These are phyloP conservation scores for Spizellomyces sp. DNA, from an alignment of 192 early-diverging fungal species.

Conservation along the genomic window DNA sequence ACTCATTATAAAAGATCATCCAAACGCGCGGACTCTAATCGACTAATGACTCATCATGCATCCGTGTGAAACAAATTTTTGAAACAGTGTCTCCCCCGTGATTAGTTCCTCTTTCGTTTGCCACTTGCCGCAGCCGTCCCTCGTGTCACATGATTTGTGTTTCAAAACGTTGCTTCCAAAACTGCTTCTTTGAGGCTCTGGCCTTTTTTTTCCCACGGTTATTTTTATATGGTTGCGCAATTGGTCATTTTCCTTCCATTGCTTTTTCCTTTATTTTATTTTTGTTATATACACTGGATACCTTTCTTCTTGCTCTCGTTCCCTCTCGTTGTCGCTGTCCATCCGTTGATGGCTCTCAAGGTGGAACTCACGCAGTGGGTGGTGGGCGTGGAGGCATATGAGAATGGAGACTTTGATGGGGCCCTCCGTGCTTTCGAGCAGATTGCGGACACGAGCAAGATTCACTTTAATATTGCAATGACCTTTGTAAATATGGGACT, in stretches of 20 bases:
- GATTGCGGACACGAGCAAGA: slow-evolving; percentile 90
- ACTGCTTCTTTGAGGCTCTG: neutral
- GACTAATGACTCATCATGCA: too few relatives aligned
- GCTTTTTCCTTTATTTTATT: neutral
- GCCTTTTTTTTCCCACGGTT: neutral
- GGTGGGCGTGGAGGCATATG: slow-evolving; percentile 74
- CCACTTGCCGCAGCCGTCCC: too few relatives aligned
- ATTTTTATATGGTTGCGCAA: neutral
- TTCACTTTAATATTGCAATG: slow-evolving; percentile 95
- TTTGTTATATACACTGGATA: neutral
- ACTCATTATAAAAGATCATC: too few relatives aligned
- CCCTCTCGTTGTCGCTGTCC: neutral
- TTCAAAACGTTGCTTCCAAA: neutral
- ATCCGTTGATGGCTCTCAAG: slow-evolving; percentile 12
- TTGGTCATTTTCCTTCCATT: neutral
- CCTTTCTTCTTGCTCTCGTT: too few relatives aligned
- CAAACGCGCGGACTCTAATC: too few relatives aligned
- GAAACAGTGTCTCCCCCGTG: too few relatives aligned
- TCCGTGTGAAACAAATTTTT: too few relatives aligned
- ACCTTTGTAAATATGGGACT: slow-evolving; percentile 73
- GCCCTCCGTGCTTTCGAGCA: slow-evolving; percentile 71
- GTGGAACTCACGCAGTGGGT: slow-evolving; percentile 80
- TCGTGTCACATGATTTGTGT: too few relatives aligned
- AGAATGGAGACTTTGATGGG: slow-evolving; percentile 67
- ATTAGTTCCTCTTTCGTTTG: too few relatives aligned